These are phyloP conservation scores for Gypsophila paniculata DNA, from an alignment of 179 eudicot species.

Conservation along the genomic window DNA sequence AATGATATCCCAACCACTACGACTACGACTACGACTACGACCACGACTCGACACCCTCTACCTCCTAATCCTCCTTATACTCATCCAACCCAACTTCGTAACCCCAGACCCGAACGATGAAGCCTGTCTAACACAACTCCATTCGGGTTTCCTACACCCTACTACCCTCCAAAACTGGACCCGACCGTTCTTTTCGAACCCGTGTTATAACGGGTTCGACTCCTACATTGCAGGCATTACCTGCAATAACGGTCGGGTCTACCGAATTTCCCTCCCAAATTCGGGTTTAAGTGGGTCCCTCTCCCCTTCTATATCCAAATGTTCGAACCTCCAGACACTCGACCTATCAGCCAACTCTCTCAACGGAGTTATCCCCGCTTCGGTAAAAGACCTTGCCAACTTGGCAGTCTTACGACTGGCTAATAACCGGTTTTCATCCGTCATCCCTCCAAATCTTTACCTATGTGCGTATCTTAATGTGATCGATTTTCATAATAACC, in stretches of 20 bases:
- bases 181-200: slow-evolving; percentile 40
- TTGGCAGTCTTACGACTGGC: slow-evolving; percentile 73
- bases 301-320: slow-evolving; percentile 58
- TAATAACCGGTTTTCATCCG: slow-evolving; percentile 48
- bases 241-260: slow-evolving; percentile 82
- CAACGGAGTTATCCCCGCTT: slow-evolving; percentile 54
- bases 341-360: slow-evolving; percentile 70
- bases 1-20: no score
- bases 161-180: slow-evolving; percentile 63
- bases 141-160: slow-evolving; percentile 45
- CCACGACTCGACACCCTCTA: no score
- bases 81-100: background rate
- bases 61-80: slow-evolving; percentile 4
- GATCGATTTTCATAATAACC: slow-evolving; percentile 58
- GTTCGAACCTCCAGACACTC: slow-evolving; percentile 69
- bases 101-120: slow-evolving; percentile 64
- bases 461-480: slow-evolving; percentile 72
- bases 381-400: slow-evolving; percentile 47
- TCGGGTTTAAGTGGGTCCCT: slow-evolving; percentile 55
- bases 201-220: slow-evolving; percentile 50
- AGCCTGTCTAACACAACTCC: slow-evolving; percentile 55
- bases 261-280: slow-evolving; percentile 58
- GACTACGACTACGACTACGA: no score
- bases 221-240: slow-evolving; percentile 65
- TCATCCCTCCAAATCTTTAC: slow-evolving; percentile 50